phyloP scores from a whole-genome alignment of 1,284 basidiomycete genomes.

The Pulchroboletus neoregius region DNA sequence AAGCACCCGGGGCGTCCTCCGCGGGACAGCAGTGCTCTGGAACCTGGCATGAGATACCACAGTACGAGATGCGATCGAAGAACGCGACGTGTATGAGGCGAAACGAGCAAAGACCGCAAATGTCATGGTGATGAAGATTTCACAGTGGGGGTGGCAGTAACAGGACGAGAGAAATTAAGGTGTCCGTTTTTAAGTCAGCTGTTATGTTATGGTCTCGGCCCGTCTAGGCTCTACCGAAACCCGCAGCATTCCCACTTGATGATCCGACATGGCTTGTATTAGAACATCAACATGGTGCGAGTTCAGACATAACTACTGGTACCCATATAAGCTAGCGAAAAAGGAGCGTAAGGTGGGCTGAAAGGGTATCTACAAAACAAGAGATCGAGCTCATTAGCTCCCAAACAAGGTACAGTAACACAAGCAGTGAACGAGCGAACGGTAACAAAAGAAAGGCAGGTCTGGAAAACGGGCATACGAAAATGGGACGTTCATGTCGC shows the following conservation, averaged over 20 bases:
- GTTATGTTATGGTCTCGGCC: conserved; percentile 11
- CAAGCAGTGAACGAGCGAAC: conserved; percentile 23
- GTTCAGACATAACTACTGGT: conserved; percentile 27
- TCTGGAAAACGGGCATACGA: conserved; percentile 6
- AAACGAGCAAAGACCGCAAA: conserved; percentile 25
- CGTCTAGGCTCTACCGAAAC: conserved; percentile 6
- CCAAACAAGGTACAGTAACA: conserved; percentile 27
- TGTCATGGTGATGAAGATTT: conserved; percentile 25
- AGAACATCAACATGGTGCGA: conserved; percentile 25
- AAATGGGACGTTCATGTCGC: conserved; percentile 1
- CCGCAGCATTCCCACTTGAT: conserved; percentile 9
- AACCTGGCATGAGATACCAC: conserved; percentile 18
- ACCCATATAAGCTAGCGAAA: conserved; percentile 33
- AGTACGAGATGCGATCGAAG: conserved; percentile 13
- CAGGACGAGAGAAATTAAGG: conserved; percentile 14
- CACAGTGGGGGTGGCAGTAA: conserved; percentile 10
- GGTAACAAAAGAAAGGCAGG: conserved; percentile 4
- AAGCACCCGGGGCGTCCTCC: conserved; percentile 37
- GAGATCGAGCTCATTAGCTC: conserved; percentile 25
- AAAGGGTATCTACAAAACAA: conserved; percentile 35
- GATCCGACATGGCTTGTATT: conserved; percentile 23
- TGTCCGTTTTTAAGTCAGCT: conserved; percentile 22
- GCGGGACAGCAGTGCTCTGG: conserved; percentile 24
- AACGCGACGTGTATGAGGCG: conserved; percentile 18
- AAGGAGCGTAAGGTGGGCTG: conserved; percentile 21